Conservation (phyloP, 2,329 filamentous ascomycete genomes). For the Epichloe festucae region DNA sequence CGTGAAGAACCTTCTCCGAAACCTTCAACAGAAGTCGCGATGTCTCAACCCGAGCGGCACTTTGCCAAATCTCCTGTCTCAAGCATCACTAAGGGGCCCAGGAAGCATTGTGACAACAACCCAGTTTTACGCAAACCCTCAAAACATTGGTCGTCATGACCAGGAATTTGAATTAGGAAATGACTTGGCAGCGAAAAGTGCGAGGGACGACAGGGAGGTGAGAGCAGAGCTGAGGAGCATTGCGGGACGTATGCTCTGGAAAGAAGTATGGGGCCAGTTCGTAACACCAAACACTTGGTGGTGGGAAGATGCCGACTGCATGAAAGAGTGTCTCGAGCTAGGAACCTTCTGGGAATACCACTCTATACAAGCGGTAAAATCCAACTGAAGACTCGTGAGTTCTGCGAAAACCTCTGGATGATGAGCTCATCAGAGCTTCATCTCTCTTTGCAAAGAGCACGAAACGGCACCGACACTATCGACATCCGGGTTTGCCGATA, state of each 20-base stretch:
- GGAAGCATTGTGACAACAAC: conserved; percentile 35
- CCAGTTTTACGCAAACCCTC: conserved; percentile 34
- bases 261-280: conserved; percentile 44
- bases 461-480: too few relatives aligned
- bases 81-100: conserved; percentile 36
- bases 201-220: conserved; percentile 16
- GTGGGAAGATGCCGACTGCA: conserved; percentile 45
- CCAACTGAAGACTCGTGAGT: not conserved
- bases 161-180: conserved; percentile 4
- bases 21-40: conserved; percentile 44
- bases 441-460: too few relatives aligned
- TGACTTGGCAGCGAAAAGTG: conserved; percentile 13
- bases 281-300: conserved; percentile 41
- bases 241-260: conserved; percentile 46
- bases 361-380: conserved; percentile 42
- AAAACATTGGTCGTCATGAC: conserved; percentile 13
- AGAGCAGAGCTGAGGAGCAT: conserved; percentile 37
- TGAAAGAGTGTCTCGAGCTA: conserved; percentile 40
- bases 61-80: conserved; percentile 45
- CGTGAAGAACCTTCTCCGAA: conserved; percentile 44
- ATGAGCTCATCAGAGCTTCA: too few relatives aligned
- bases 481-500: too few relatives aligned
- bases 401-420: not conserved
- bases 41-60: conserved; percentile 46
- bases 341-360: conserved; percentile 48